Evolutionary conservation across 1,139 yeast species (phyloP).

Genomic region (Taphrina communis): DNA sequence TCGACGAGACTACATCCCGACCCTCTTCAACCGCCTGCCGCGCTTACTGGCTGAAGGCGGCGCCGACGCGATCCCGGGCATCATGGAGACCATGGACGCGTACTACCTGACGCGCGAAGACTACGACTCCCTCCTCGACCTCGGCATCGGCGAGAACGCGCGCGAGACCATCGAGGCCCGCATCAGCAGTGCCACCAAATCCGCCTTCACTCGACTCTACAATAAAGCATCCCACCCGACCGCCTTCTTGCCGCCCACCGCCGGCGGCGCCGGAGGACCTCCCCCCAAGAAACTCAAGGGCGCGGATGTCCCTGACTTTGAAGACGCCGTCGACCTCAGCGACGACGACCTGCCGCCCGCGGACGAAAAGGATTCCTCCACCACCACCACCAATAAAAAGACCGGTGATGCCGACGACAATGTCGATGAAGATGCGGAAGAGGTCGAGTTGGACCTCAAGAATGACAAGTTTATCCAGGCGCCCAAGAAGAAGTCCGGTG

Average conservation of each 20-base stretch:
- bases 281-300: conserved; percentile 51
- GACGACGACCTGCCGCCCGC: conserved; percentile 52
- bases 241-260: conserved; percentile 65
- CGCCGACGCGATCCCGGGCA: conserved; percentile 67
- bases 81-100: conserved; percentile 74
- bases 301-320: conserved; percentile 61
- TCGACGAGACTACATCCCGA: conserved; percentile 77
- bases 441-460: conserved; percentile 12
- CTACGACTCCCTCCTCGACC: conserved; percentile 84
- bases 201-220: conserved; percentile 82
- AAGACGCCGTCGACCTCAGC: conserved; percentile 59
- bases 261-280: conserved; percentile 57
- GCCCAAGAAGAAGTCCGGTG: conserved; percentile 59
- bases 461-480: conserved; percentile 50
- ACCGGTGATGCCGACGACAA: conserved; percentile 62
- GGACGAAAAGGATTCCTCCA: too few species aligned
- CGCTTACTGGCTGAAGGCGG: conserved; percentile 63
- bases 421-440: conserved; percentile 50
- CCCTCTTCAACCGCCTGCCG: conserved; percentile 62
- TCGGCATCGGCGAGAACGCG: conserved; percentile 62
- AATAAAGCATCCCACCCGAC: conserved; percentile 80
- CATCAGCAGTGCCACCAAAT: conserved; percentile 74
- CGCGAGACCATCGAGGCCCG: conserved; percentile 59
- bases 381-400: conserved; percentile 57
- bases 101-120: conserved; percentile 88